Base-by-base conservation (phyloP, 2,329 filamentous ascomycete species). In the Xenoacremonium recifei region DNA sequence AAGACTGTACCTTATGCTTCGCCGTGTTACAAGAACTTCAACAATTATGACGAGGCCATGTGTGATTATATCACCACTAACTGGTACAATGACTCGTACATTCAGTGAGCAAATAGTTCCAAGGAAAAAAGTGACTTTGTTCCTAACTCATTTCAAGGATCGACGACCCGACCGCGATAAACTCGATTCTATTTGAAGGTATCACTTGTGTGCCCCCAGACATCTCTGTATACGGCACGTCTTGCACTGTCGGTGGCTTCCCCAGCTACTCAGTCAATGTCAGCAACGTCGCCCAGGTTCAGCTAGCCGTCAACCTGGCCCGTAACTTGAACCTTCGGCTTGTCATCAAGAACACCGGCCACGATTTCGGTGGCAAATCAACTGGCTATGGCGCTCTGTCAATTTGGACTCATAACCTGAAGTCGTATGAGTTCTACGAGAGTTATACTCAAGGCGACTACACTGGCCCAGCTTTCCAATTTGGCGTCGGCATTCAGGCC, bases 391-490 rank as follows among this genome's bases (percentile, higher is more conserved):
- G 80, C 4, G 68, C 75, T 1, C 59, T 82, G 4, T 67, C 70
- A 7, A 66, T 82, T 36, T 82, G 80, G 71, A 80, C 73, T 10
- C 77, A 80, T 47, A 60, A 71, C 50, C 67, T 82, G 35, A 73
- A 77, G 51, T 62, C 69, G 10, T 48, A 57, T 15, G 35, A 57
- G 43, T 39, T 57, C 19, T 37, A 59, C 20, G 19, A 52, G 12
- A 27, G 50, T 25, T 61, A 58, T 47, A 21, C 42, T 6, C 40
- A 42, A 15, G 37, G 45, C 11, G 42, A 51, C 2, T 65, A 74
- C 57, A 52, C 50, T 4, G 75, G 76, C 3, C 62, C 69, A 4
- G 77, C 76, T 1, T 70, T 80, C 58, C 80, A 75, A 56, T 60
- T 78, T 20, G 77, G 75, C 6, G 68, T 75, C 6, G 78, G 78